Evolutionary conservation across 305 asterid genomes (phyloP).

Genomic region (Solanum hybrid): DNA sequence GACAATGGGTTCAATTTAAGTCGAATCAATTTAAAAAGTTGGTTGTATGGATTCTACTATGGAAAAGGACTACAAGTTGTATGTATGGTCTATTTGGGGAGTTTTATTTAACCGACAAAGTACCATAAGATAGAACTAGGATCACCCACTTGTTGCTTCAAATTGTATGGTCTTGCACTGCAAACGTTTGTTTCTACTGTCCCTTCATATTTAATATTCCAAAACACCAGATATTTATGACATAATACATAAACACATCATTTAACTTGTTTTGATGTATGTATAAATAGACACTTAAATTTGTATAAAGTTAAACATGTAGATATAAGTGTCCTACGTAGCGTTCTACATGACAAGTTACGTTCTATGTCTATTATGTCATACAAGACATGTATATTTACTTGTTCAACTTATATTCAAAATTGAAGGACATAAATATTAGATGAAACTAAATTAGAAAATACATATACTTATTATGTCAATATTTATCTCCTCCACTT

Average conservation of each 20-base stretch:
- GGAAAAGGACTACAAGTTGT: background rate
- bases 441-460: background rate
- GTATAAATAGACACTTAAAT: background rate
- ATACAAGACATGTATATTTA: background rate
- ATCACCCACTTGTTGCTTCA: background rate
- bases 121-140: background rate
- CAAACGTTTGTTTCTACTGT: background rate
- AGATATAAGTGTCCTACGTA: background rate
- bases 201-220: constrained; percentile 2
- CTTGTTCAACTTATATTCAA: background rate
- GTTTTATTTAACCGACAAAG: background rate
- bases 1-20: background rate
- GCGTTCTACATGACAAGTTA: background rate
- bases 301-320: background rate
- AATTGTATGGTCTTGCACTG: background rate
- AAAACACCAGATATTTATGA: background rate
- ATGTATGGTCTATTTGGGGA: background rate
- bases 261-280: background rate
- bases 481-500: background rate
- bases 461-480: background rate
- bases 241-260: background rate
- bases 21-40: background rate
- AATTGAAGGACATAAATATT: background rate
- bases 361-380: background rate
- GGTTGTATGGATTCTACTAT: background rate